Conservation (phyloP, 2,329 filamentous ascomycete species). For the Fusarium transvaalense region DNA sequence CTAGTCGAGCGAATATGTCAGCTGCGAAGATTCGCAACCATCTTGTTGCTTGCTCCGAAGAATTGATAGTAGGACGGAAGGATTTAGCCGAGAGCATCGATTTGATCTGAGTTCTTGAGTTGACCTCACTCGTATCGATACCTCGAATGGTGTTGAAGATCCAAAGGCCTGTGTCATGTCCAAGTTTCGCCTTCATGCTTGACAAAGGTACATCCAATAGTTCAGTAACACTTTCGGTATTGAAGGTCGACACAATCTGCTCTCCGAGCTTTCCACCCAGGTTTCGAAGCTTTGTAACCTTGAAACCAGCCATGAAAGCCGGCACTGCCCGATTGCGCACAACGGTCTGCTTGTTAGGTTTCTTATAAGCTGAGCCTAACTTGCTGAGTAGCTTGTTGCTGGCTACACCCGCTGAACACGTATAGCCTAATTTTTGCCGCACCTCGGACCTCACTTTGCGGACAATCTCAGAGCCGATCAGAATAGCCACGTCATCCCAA, state of each 20-base stretch:
- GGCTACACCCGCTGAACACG: conserved; percentile 90
- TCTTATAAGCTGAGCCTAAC: conserved; percentile 89
- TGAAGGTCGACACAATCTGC: conserved; percentile 83
- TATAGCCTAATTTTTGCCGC: conserved; percentile 80
- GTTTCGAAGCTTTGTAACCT: conserved; percentile 94
- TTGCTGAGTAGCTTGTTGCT: conserved; percentile 97
- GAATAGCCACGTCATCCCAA: conserved; percentile 93
- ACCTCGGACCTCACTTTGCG: conserved; percentile 78
- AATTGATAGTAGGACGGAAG: conserved; percentile 86
- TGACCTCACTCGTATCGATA: conserved; percentile 89
- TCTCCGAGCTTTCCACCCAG: conserved; percentile 96
- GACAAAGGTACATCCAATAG: conserved; percentile 79
- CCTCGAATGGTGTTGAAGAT: conserved; percentile 87
- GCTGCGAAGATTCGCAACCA: conserved; percentile 94
- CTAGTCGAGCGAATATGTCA: conserved; percentile 89
- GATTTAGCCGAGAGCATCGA: conserved; percentile 98
- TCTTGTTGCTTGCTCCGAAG: conserved; percentile 78
- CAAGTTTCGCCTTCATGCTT: conserved; percentile 81
- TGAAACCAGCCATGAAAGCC: conserved; percentile 84
- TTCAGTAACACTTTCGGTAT: conserved; percentile 82
- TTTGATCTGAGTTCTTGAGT: conserved; percentile 91
- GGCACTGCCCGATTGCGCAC: conserved; percentile 85
- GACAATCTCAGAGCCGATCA: conserved; percentile 90
- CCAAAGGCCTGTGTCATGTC: conserved; percentile 88
- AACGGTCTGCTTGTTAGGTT: conserved; percentile 95